phyloP scores from a whole-genome alignment of 441 rosid species.

The Gossypium gossypioides region DNA sequence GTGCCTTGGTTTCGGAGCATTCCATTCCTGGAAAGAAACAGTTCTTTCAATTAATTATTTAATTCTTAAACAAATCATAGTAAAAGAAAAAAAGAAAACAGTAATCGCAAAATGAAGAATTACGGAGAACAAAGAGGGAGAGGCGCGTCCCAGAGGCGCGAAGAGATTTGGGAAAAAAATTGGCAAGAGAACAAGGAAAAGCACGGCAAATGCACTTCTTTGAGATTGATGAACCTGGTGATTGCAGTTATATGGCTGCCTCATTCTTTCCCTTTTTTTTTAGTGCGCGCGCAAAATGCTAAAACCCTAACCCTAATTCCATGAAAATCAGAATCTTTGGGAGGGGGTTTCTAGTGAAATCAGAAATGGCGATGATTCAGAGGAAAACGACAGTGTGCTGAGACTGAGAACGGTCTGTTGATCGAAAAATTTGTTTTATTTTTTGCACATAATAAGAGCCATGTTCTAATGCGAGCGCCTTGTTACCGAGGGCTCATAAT shows the following conservation, averaged over 20 bases:
- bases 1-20: conserved; percentile 75
- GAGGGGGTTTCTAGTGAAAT: not conserved
- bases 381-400: not conserved
- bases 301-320: conserved; percentile 1
- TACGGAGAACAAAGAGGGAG: conserved; percentile 77
- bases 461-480: not conserved
- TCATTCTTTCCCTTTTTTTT: conserved; percentile 18
- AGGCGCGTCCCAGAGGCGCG: conserved; percentile 61
- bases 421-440: not conserved
- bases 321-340: not conserved
- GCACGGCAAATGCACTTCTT: conserved; percentile 43
- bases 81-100: not conserved
- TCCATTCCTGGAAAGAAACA: conserved; percentile 67
- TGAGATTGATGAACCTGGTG: conserved; percentile 31
- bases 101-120: conserved; percentile 5
- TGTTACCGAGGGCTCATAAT: no score
- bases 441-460: not conserved
- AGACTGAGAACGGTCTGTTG: not conserved
- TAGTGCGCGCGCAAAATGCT: not conserved
- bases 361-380: conserved; percentile 8
- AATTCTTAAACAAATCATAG: not conserved
- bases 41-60: not conserved
- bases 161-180: conserved; percentile 51
- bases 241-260: conserved; percentile 18
- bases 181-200: conserved; percentile 48